Evolutionary conservation across 1,139 yeast genomes (phyloP).

Genomic region (Sugiyamaella xylanicola): DNA sequence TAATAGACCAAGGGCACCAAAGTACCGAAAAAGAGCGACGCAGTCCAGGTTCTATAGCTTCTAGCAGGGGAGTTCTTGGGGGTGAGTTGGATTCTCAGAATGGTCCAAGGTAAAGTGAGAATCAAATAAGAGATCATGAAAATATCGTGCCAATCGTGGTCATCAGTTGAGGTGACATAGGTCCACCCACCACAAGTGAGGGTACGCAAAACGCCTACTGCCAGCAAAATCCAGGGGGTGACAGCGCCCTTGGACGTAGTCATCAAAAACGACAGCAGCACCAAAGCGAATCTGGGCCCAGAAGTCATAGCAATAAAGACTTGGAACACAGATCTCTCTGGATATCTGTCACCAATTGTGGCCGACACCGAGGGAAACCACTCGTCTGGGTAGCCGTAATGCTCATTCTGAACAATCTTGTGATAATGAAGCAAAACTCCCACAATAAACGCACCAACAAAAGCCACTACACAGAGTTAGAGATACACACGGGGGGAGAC

Average conservation of each 20-base stretch:
- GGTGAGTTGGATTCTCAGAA: slow-evolving; percentile 60
- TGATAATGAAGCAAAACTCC: slow-evolving; percentile 77
- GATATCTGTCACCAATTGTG: slow-evolving; percentile 93
- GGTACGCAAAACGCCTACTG: slow-evolving; percentile 76
- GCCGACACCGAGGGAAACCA: slow-evolving; percentile 99
- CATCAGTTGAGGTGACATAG: slow-evolving; percentile 93
- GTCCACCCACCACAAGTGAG: slow-evolving; percentile 99
- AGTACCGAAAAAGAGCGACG: slow-evolving; percentile 64
- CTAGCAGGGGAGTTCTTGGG: slow-evolving; percentile 53
- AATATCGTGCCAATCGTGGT: slow-evolving; percentile 93
- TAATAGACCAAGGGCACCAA: slow-evolving; percentile 82
- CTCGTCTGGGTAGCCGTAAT: slow-evolving; percentile 91
- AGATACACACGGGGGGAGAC: not conserved
- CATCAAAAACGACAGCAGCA: slow-evolving; percentile 59
- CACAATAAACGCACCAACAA: slow-evolving; percentile 68
- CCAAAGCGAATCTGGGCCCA: slow-evolving; percentile 74
- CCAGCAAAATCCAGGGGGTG: slow-evolving; percentile 49
- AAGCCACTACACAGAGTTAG: slow-evolving; percentile 49
- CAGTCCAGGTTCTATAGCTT: slow-evolving; percentile 56
- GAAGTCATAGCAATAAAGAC: slow-evolving; percentile 57
- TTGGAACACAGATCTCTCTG: slow-evolving; percentile 92
- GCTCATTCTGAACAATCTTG: slow-evolving; percentile 84
- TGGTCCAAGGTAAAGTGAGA: slow-evolving; percentile 89
- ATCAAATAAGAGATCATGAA: slow-evolving; percentile 91
- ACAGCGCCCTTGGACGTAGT: slow-evolving; percentile 45